Percentiles rank a stretch among this genome's conserved stretches.
Conservation (phyloP, 2,329 filamentous ascomycete genomes). For the Neonectria hederae region DNA sequence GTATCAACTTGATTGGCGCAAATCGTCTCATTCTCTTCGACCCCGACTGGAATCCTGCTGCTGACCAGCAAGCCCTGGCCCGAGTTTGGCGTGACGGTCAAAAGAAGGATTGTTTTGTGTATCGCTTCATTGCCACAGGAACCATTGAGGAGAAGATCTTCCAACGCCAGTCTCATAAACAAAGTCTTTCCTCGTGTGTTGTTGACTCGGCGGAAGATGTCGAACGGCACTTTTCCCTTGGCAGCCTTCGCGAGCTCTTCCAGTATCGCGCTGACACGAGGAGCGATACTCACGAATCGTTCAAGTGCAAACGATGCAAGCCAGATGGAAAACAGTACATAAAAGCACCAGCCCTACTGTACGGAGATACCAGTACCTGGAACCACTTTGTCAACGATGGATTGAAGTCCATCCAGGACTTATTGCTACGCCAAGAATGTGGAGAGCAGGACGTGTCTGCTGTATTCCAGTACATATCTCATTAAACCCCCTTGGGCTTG, state of each 20-base stretch:
- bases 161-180: constrained; percentile 97
- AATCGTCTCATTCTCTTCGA: constrained; percentile 97
- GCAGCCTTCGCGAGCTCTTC: constrained; percentile 91
- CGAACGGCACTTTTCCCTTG: constrained; percentile 93
- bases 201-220: constrained; percentile 97
- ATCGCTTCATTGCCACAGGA: constrained; percentile 98
- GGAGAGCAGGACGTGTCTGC: constrained; percentile 84
- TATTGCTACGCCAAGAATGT: constrained; percentile 87
- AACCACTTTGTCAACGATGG: constrained; percentile 92
- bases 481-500: constrained; percentile 54
- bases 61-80: constrained; percentile 95
- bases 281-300: constrained; percentile 97
- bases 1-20: constrained; percentile 93
- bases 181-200: constrained; percentile 93
- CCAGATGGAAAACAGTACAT: constrained; percentile 86
- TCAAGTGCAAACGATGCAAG: constrained; percentile 96
- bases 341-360: constrained; percentile 94
- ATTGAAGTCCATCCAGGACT: constrained; percentile 85
- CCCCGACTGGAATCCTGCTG: constrained; percentile 97
- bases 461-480: constrained; percentile 98
- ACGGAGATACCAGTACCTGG: constrained; percentile 99
- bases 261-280: constrained; percentile 86
- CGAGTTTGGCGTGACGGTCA: constrained; percentile 99
- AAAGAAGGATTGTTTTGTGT: constrained; percentile 99
- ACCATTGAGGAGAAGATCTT: constrained; percentile 99